Base-by-base conservation (phyloP, 2,329 filamentous ascomycete genomes). In the Annulohypoxylon truncatum region DNA sequence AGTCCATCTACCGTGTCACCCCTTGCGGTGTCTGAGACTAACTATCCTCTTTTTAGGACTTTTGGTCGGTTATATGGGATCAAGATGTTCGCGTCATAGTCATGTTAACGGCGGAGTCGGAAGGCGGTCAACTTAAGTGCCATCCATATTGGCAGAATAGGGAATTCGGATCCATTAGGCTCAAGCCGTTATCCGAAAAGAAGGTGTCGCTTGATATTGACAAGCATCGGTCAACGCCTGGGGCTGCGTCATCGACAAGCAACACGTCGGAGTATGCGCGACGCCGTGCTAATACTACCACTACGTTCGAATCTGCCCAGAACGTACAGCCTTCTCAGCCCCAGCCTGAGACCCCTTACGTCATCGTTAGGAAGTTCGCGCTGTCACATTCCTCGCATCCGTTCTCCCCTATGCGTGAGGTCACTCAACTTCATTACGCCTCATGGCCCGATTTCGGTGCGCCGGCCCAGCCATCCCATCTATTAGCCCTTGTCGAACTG, bases 371-470 rank as follows among this genome's bases (percentile, higher is more conserved):
- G 47, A 96, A 96, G 76, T 96, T 98, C 74, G 91, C 92, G 0
- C 82, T 99, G 26, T 90, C 89, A 0, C 93, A 98, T 76, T 82
- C 88, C 2, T 83, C 87, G 1, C 87, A 92, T 62, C 94, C 95
- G 0, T 97, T 97, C 75, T 88, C 89, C 18, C 92, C 93, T 0
- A 91, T 97, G 71, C 91, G 95, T 22, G 94, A 98, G 78, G 91
- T 99, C 67, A 97, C 94, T 0, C 96, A 99, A 72, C 82, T 99
- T 12, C 94, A 98, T 76, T 98, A 97, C 77, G 89, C 93, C 0
- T 90, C 91, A n/a, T 99, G 96, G 96, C 96, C 96, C 0, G 96
- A 99, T 75, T 97, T 98, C 78, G 96, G 96, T 18, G 91, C 94
- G 0, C 95, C 95, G 0, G 94, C 96, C 0, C 92, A 96, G 74